Percentiles rank a stretch among this genome's conserved stretches.
Evolutionary conservation across 768 basidiomycete genomes (phyloP).

Genomic region (Leccinum incarnatum): DNA sequence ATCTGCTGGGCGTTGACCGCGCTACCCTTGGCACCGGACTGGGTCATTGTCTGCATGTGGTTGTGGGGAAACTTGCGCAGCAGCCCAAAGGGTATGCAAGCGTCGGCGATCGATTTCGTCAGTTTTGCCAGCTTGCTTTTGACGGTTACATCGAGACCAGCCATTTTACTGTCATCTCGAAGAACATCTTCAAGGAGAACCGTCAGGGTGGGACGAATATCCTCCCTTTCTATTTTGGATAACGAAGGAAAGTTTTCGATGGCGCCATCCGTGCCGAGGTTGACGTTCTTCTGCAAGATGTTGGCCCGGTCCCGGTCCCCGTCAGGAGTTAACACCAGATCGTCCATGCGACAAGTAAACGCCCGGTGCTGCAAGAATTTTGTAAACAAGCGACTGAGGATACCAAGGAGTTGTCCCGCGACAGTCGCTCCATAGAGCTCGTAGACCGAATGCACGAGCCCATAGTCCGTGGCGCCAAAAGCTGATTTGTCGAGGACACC

Average conservation of each 20-base stretch:
- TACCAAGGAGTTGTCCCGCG: constrained; percentile 88
- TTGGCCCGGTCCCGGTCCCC: constrained; percentile 70
- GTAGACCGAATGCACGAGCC: constrained; percentile 94
- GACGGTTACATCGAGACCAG: constrained; percentile 89
- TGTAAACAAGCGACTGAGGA: constrained; percentile 92
- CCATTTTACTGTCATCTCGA: constrained; percentile 96
- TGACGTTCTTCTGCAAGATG: constrained; percentile 62
- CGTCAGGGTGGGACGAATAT: constrained; percentile 56
- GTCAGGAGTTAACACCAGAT: constrained; percentile 82
- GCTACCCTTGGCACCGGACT: constrained; percentile 97
- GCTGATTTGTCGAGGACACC: constrained; percentile 97
- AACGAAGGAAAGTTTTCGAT: constrained; percentile 89
- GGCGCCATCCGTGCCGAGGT: constrained; percentile 82
- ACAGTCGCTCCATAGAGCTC: constrained; percentile 90
- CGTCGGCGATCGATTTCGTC: constrained; percentile 86
- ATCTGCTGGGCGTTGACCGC: constrained; percentile 97
- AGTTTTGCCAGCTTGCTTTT: constrained; percentile 83
- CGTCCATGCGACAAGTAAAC: constrained; percentile 99
- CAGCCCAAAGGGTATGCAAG: constrained; percentile 81
- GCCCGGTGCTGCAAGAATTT: constrained; percentile 96
- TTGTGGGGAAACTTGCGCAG: constrained; percentile 95
- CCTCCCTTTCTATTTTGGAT: constrained; percentile 43
- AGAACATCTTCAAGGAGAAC: constrained; percentile 86
- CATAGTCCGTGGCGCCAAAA: constrained; percentile 94
- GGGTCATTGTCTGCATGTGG: constrained; percentile 99